A percentile compares a stretch with the other conserved stretches of the same genome.
These are phyloP conservation scores for Solanum hybrid DNA, from an alignment of 305 asterid species.

Conservation along the genomic window DNA sequence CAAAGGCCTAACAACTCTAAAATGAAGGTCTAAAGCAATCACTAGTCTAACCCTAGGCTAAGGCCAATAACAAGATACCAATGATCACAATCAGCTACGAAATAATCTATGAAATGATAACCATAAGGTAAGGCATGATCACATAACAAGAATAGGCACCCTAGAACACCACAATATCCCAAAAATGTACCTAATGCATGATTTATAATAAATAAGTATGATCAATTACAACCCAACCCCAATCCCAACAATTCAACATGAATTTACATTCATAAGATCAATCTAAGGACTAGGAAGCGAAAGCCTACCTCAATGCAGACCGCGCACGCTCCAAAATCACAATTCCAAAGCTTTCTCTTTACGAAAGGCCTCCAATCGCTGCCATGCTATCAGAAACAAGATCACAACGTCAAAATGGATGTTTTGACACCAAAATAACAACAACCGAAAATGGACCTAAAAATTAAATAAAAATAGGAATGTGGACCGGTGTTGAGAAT, in stretches of 20 bases:
- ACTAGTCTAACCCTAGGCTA: neutral
- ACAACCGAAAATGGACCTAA: neutral
- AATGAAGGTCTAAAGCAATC: neutral
- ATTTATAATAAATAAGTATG: neutral
- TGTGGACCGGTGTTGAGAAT: neutral
- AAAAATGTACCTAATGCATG: neutral
- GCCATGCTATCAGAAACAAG: neutral
- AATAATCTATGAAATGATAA: neutral
- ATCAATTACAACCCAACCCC: neutral
- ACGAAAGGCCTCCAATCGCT: neutral
- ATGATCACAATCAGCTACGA: neutral
- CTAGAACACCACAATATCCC: neutral
- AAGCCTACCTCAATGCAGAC: neutral
- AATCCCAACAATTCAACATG: neutral
- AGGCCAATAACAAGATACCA: neutral
- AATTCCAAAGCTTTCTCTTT: neutral
- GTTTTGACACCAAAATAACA: neutral
- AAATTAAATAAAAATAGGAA: neutral
- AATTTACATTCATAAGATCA: neutral
- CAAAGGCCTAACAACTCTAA: neutral
- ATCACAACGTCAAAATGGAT: neutral
- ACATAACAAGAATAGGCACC: neutral
- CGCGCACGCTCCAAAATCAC: neutral
- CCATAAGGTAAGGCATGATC: neutral
- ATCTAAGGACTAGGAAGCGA: neutral